Evolutionary conservation across 1,284 basidiomycete species (phyloP).

Genomic region (Schizopora paradoxa): DNA sequence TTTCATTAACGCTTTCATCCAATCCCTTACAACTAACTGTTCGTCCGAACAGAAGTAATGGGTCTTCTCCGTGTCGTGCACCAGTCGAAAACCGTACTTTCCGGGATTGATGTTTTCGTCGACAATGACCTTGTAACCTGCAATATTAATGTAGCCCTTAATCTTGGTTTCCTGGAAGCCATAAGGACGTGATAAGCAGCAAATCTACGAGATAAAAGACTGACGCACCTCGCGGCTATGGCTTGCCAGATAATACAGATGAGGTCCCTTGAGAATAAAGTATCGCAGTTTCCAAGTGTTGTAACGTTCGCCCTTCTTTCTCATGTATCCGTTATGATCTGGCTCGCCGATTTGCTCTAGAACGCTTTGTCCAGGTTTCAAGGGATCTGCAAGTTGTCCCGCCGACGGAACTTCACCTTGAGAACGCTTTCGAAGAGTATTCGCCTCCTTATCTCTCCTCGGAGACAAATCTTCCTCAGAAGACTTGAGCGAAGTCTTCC

Average conservation of each 20-base stretch:
- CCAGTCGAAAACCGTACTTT: conserved; percentile 91
- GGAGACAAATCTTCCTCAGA: conserved; percentile 36
- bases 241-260: conserved; percentile 82
- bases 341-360: conserved; percentile 85
- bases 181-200: neutral
- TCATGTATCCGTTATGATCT: conserved; percentile 90
- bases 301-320: conserved; percentile 93
- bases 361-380: conserved; percentile 67
- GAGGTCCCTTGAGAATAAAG: conserved; percentile 90
- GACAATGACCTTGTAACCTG: conserved; percentile 89
- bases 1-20: conserved; percentile 99
- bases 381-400: conserved; percentile 21
- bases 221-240: conserved; percentile 58
- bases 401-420: conserved; percentile 16
- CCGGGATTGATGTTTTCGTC: conserved; percentile 93
- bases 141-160: conserved; percentile 92
- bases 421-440: conserved; percentile 26
- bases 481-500: conserved; percentile 33
- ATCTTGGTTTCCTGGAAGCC: conserved; percentile 76
- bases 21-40: conserved; percentile 78
- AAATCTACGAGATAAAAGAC: conserved; percentile 3
- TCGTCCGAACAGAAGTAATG: conserved; percentile 93
- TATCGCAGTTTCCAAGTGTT: conserved; percentile 92
- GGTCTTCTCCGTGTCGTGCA: conserved; percentile 83
- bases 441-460: conserved; percentile 18